These are phyloP conservation scores for Coprinellus micaceus DNA, from an alignment of 768 basidiomycete genomes.

Conservation along the genomic window DNA sequence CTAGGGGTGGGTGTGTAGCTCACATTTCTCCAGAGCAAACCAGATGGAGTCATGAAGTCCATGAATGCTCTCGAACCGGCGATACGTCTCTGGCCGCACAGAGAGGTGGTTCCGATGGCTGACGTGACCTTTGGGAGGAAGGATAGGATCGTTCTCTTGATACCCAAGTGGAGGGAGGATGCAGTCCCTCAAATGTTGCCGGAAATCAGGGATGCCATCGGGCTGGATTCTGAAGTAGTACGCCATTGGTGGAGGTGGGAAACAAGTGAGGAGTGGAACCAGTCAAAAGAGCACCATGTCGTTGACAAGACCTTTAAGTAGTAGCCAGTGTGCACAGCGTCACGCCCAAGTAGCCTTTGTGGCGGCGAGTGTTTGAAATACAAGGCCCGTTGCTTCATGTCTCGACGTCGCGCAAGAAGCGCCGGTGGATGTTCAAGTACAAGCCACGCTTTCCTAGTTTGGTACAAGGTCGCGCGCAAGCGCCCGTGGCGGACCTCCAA, in stretches of 20 bases:
- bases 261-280: neutral
- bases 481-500: neutral
- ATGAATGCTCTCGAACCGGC: constrained; percentile 50
- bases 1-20: neutral
- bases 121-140: constrained; percentile 40
- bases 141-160: constrained; percentile 25
- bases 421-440: neutral
- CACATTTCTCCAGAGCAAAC: neutral
- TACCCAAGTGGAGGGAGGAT: constrained; percentile 40
- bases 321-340: no score
- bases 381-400: neutral
- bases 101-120: constrained; percentile 41
- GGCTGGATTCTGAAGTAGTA: constrained; percentile 19
- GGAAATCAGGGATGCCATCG: constrained; percentile 41
- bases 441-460: neutral
- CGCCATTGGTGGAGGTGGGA: constrained; percentile 2
- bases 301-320: no score
- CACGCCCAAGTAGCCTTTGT: no score
- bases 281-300: neutral
- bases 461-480: neutral
- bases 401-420: no score
- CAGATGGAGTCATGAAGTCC: constrained; percentile 23
- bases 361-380: no score
- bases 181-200: constrained; percentile 44
- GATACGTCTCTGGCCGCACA: constrained; percentile 45